Base-by-base conservation (phyloP, 139 green algal genomes). In the Gonium pectorale region DNA sequence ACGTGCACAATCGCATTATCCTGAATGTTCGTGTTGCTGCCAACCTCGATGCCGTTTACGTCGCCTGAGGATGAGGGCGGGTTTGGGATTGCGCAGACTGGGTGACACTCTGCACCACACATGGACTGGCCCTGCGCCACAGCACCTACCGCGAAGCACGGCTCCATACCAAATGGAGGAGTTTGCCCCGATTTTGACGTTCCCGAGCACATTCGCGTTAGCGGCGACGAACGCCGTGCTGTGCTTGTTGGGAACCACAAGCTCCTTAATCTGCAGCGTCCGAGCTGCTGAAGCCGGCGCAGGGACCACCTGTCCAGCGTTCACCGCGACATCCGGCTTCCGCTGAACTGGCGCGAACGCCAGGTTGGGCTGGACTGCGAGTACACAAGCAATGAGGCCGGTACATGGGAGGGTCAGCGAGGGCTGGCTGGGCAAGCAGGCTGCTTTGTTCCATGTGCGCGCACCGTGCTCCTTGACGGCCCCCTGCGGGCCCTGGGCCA, bases 1-100 rank as follows among this genome's bases (percentile, higher is more conserved):
- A 98, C 95, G 75, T 99, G 97, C 13, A 99, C 86, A 2, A 99
- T 75, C 4, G 86, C 93, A 40, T 95, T 95, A 85, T 99, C 97
- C 87, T 97, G 93, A 62, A 99, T 95, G 88, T 95, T 98, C 73
- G 93, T 97, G 81, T 93, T 95, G 40, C 90, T 83, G 15, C 96
- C 97, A 3, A 99, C 86, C 2, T 60, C 81, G 43, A 99, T 96
- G 79, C 79, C 84, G 89, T 98, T 98, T 24, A 99, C 96, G 82
- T 99, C 97, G 21, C 94, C 95, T 97, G 87, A 49, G 46, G 51
- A 68, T 38, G 31, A 79, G 40, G 43, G 6, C 26, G 68, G 35
- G 35, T 5, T 40, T 24, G 46, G 46, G 5, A 41, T 8, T 24
- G 8, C 15, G 31, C 8, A 8, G 6, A 19, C 9, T 43, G 62